phyloP scores from a whole-genome alignment of 164 flowering plant species.

The Tetrastigma voinierianum region DNA sequence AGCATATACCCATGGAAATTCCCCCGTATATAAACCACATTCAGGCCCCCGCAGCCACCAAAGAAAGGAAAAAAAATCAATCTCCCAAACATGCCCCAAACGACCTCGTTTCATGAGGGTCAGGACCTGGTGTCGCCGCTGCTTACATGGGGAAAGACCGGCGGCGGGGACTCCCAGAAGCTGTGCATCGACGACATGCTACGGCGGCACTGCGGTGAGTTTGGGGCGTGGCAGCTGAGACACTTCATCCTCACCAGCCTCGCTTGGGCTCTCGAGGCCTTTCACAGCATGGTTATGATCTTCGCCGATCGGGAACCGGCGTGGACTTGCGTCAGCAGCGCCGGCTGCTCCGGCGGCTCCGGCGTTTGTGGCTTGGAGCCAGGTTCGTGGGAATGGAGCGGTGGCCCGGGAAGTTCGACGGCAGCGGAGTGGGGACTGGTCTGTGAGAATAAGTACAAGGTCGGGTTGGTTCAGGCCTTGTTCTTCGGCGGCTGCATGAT shows the following conservation, averaged over 20 bases:
- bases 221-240: constrained; percentile 75
- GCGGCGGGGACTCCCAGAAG: constrained; percentile 24
- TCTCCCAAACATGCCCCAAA: too few relatives aligned
- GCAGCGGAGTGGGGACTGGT: constrained; percentile 75
- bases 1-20: too few relatives aligned
- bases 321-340: constrained; percentile 44
- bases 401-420: constrained; percentile 61
- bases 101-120: too few relatives aligned
- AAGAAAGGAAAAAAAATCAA: too few relatives aligned
- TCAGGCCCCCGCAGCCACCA: background rate
- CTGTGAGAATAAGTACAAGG: constrained; percentile 75
- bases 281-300: constrained; percentile 97
- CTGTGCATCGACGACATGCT: constrained; percentile 81
- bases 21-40: too few relatives aligned
- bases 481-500: constrained; percentile 91
- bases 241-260: constrained; percentile 78
- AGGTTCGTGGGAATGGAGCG: constrained; percentile 86
- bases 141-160: constrained; percentile 1
- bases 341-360: constrained; percentile 19
- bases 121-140: constrained; percentile 18
- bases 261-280: constrained; percentile 91
- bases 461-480: constrained; percentile 80
- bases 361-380: constrained; percentile 52
- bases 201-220: constrained; percentile 68
- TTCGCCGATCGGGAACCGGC: constrained; percentile 86